A percentile compares a stretch with the other conserved stretches of the same genome.
These are phyloP conservation scores for Glycine latifolia DNA, from an alignment of 306 rosid genomes.

Conservation along the genomic window DNA sequence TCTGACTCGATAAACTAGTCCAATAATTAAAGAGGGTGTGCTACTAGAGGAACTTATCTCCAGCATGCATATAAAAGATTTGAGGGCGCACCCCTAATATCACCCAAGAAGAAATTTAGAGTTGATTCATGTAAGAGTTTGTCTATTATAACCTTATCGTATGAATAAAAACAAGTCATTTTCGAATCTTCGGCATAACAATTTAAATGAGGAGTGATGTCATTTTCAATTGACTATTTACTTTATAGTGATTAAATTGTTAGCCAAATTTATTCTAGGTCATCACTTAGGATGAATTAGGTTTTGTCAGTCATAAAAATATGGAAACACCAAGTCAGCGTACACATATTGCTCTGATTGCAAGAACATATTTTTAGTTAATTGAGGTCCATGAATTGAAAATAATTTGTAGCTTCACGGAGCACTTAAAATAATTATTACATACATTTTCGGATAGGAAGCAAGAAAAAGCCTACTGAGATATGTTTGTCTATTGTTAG, in stretches of 20 bases:
- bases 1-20: neutral
- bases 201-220: neutral
- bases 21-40: neutral
- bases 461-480: too few species aligned
- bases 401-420: too few species aligned
- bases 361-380: too few species aligned
- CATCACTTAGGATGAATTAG: neutral
- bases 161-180: neutral
- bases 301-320: neutral
- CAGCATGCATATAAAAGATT: neutral
- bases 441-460: too few species aligned
- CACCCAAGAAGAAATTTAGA: neutral
- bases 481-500: too few species aligned
- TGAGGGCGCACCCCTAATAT: neutral
- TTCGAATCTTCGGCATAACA: conserved; percentile 1
- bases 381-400: too few species aligned
- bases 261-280: neutral
- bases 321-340: neutral
- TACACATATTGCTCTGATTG: neutral
- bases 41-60: conserved; percentile 6
- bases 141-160: neutral
- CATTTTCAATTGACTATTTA: neutral
- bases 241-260: too few species aligned
- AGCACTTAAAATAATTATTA: too few species aligned
- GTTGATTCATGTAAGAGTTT: conserved; percentile 4